Base-by-base conservation (phyloP, 2,329 filamentous ascomycete genomes). In the Raffaelea albimanens region DNA sequence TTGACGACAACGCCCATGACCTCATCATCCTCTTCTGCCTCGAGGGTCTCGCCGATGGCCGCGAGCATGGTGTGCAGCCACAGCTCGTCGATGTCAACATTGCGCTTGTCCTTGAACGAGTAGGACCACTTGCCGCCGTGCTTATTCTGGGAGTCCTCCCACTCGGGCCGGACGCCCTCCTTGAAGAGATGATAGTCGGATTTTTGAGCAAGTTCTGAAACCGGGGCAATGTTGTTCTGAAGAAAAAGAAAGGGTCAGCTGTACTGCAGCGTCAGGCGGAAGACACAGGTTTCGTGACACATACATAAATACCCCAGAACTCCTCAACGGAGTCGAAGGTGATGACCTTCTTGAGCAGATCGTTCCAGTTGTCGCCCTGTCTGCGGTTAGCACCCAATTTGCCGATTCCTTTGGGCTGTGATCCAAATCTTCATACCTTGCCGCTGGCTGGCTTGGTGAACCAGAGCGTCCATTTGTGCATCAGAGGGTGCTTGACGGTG, bases 171-270 rank as follows among this genome's bases (percentile, higher is more conserved):
- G 53, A 98, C 87, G 56, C 90, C 90, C 59, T 84, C 85, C 76
- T 98, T 98, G 85, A 98, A 98, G 40, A 98, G 85, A 64, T 98
- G 94, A 72, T 98, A 98, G 68, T 98, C 93, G 63, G 93, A 95
- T 75, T 98, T 98, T 63, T 95, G 82, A 40, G 90, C 87, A 40
- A 98, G 83, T 61, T 97, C 89, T 58, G 91, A 96, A 58, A 94
- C 91, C 40, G 90, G 85, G 44, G 91, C 88, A 66, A 98, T 96
- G 69, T 98, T 98, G 78, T 98, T 98, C 94, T 98, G 50, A n/a
- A 11, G 4, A 22, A 41, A 25, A 34, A 45, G 46, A n/a, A n/a
- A n/a, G 44, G 23, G 43, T 29, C 31, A 50, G 50, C 47, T 45
- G 21, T 4, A 18, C 5, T 10, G 31, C 31, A 34, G 16, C 31